Evolutionary conservation across 78 protist species (phyloP), one percentile per base, ranked within the genome.

Genomic region (Chrysochromulina tobinii): DNA sequence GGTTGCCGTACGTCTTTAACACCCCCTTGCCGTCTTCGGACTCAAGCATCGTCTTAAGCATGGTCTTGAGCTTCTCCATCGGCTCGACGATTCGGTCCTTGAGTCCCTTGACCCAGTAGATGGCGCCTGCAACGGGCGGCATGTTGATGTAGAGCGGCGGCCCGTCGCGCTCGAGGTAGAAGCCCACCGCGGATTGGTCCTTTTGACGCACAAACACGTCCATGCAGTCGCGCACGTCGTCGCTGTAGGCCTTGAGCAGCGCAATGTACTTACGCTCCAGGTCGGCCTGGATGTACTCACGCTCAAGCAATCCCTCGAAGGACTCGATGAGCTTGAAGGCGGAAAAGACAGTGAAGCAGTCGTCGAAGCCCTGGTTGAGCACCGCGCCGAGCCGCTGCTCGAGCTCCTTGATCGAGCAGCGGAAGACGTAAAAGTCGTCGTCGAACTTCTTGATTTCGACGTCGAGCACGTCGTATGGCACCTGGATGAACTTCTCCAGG

Each of bases 41-140:
- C 9, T 87, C 72, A 14, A 50, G 11, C 0, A 61, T 69, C 23
- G n/a, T 3, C 54, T 73, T n/a, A 50, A 92, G 59, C 25, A 55
- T 21, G 92, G 58, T 64, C 58, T 79, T 61, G 20, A 88, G 91
- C 72, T 92, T 88, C 67, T 14, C 48, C 73, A 67, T 67, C 73
- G 73, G 73, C 73, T 4, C 38, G 38, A 75, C 77, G 69, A 95
- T 77, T 12, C 96, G 85, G 51, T 90, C 81, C 67, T 77, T 59
- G 50, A 94, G 91, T 23, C 92, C 92, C 58, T 81, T 20, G 21
- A 57, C 11, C 96, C 95, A 94, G 25, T 15, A 1, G 54, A 94
- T 72, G 20, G 92, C 69, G 23, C 97, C 97, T 6, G 96, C 92
- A 25, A 89, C 87, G 7, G 93, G 96, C 3, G 97, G 96, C 89